Evolutionary conservation across 371 early-diverging fungal genomes (phyloP).

Genomic region (Mortierella sp.): DNA sequence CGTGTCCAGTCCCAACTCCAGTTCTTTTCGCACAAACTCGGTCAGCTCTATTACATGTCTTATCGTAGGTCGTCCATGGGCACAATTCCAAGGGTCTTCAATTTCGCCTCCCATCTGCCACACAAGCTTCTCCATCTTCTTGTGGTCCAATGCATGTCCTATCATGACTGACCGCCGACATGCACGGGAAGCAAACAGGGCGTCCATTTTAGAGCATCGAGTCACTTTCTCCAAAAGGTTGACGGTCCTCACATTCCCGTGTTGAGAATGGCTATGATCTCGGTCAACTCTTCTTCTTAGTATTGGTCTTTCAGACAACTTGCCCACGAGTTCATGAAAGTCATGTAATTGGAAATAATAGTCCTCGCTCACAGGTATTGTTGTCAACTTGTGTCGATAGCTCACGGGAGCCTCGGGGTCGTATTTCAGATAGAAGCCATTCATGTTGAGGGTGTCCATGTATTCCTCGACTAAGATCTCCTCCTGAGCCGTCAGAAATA

Average conservation of each 20-base stretch:
- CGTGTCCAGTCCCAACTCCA: no score
- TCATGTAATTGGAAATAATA: slow-evolving; percentile 62
- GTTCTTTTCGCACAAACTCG: no score
- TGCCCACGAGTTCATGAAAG: slow-evolving; percentile 44
- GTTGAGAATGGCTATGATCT: neutral
- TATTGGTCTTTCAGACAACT: no score
- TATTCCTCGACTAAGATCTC: slow-evolving; percentile 84
- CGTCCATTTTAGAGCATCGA: slow-evolving; percentile 69
- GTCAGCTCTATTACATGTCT: no score
- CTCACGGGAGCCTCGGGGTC: slow-evolving; percentile 70
- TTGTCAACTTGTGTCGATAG: slow-evolving; percentile 67
- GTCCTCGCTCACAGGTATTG: slow-evolving; percentile 73
- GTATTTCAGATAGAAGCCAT: slow-evolving; percentile 82
- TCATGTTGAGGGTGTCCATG: slow-evolving; percentile 71
- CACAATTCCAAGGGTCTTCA: slow-evolving; percentile 97
- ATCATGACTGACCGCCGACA: slow-evolving; percentile 84
- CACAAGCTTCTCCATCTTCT: slow-evolving; percentile 82
- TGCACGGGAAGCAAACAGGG: slow-evolving; percentile 82
- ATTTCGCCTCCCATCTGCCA: slow-evolving; percentile 79
- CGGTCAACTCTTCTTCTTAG: no score
- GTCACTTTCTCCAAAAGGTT: slow-evolving; percentile 58
- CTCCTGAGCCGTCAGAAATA: slow-evolving; percentile 83
- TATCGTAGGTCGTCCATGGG: slow-evolving; percentile 98
- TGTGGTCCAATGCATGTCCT: slow-evolving; percentile 75
- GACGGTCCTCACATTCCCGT: no score